phyloP scores from a whole-genome alignment of 805 yeast species.

The Komagataella mondaviorum region DNA sequence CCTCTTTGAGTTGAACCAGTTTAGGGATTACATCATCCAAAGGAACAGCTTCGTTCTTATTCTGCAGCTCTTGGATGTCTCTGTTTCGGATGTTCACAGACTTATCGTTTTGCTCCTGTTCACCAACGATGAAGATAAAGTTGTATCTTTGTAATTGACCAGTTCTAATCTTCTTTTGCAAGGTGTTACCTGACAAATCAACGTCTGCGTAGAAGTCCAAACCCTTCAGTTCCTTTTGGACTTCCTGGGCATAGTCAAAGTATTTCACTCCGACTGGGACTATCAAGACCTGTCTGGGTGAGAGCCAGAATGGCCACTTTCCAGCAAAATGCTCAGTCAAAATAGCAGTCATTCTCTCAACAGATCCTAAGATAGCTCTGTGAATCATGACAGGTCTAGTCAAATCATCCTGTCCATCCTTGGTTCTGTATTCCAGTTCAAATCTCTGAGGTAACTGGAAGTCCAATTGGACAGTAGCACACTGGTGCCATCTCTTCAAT shows the following conservation, averaged over 20 bases:
- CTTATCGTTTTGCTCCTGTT: conserved; percentile 66
- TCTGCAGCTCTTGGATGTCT: conserved; percentile 86
- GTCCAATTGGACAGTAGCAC: conserved; percentile 97
- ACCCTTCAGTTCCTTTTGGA: conserved; percentile 52
- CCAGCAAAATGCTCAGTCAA: conserved; percentile 97
- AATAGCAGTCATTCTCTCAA: conserved; percentile 98
- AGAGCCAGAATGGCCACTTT: conserved; percentile 99
- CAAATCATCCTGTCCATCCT: conserved; percentile 42
- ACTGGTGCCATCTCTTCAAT: conserved; percentile 92
- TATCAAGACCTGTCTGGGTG: conserved; percentile 96
- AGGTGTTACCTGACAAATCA: conserved; percentile 88
- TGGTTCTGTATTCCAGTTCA: conserved; percentile 75
- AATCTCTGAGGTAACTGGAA: conserved; percentile 96
- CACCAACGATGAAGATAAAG: conserved; percentile 95
- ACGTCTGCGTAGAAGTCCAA: conserved; percentile 86
- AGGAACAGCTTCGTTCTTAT: conserved; percentile 74
- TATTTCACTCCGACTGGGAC: conserved; percentile 95
- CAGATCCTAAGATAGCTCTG: conserved; percentile 96
- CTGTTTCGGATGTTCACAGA: conserved; percentile 94
- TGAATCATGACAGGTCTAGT: conserved; percentile 98
- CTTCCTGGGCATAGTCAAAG: conserved; percentile 78
- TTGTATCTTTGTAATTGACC: conserved; percentile 93
- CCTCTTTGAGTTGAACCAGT: conserved; percentile 52
- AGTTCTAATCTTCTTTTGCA: conserved; percentile 95
- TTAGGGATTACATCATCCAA: conserved; percentile 62